Evolutionary conservation across 2,329 filamentous ascomycete genomes (phyloP).

Genomic region (Penicillium janthinellum): DNA sequence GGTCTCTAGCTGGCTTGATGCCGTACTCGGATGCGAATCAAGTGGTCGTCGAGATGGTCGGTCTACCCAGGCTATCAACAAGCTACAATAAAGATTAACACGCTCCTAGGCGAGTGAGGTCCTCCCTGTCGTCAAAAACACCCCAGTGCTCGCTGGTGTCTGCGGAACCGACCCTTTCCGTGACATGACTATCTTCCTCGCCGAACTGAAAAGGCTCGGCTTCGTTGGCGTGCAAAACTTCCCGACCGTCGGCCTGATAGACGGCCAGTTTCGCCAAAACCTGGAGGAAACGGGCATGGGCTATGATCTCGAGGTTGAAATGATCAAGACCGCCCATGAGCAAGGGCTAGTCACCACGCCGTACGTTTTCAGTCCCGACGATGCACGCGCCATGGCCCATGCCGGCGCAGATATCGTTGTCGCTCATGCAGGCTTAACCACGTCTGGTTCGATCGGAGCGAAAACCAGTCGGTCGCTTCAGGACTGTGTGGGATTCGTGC

Average conservation of each 20-base stretch:
- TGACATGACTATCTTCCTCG: slow-evolving; percentile 61
- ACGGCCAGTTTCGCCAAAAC: slow-evolving; percentile 66
- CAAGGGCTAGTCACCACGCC: slow-evolving; percentile 68
- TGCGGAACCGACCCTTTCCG: slow-evolving; percentile 72
- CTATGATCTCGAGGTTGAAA: slow-evolving; percentile 66
- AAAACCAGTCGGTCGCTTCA: slow-evolving; percentile 63
- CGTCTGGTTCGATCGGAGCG: slow-evolving; percentile 65
- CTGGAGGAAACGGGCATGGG: slow-evolving; percentile 74
- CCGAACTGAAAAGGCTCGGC: slow-evolving; percentile 62
- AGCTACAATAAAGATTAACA: neutral
- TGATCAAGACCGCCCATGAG: slow-evolving; percentile 62
- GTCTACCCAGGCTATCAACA: neutral
- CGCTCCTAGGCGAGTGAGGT: slow-evolving; percentile 60
- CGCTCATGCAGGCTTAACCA: slow-evolving; percentile 69
- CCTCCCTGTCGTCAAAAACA: slow-evolving; percentile 63
- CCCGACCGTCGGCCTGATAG: slow-evolving; percentile 70
- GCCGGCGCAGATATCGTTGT: slow-evolving; percentile 69
- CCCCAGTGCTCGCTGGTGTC: slow-evolving; percentile 69
- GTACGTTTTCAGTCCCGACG: slow-evolving; percentile 67
- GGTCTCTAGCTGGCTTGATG: slow-evolving; percentile 70
- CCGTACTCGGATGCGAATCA: slow-evolving; percentile 72
- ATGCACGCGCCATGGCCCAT: slow-evolving; percentile 62
- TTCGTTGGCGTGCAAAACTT: slow-evolving; percentile 75
- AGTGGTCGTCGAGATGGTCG: slow-evolving; percentile 68
- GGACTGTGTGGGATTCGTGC: slow-evolving; percentile 63